Base-by-base conservation (phyloP, 345 rosid species). In the Raphanus raphanistrum region DNA sequence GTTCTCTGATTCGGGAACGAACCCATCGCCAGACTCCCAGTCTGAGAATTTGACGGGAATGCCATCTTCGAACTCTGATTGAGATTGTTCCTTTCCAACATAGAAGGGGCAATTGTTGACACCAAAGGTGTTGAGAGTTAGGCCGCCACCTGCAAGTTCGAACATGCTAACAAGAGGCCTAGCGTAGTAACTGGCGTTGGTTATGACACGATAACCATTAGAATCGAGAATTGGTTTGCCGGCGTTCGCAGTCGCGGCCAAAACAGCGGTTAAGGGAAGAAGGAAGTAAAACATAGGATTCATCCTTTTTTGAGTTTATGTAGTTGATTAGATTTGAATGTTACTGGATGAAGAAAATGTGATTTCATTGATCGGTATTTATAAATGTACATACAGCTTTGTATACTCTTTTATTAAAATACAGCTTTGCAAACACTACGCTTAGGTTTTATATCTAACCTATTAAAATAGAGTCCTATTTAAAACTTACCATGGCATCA, bases 41-140 rank as follows among this genome's bases (percentile, higher is more conserved):
- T 59, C 48, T 50, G 76, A 75, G 52, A 80, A 80, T 80, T 36
- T 76, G 17, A 76, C 63, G 2, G 83, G 83, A 33, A 68, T 63
- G 2, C 84, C 84, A 36, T 55, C 26, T 0, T 73, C 61, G 11
- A 73, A 2, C 38, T 77, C 81, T 5, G 62, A 69, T 9, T 50
- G 29, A 3, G 62, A 69, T 9, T 50, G 29, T 69, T 63, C 72
- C 28, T 77, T 78, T 52, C 73, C 81, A 21, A 81, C 69, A 12
- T 61, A 74, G 25, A 1, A 0, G 1, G 74, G 80, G 66, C 77
- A 72, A 21, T 0, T 52, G 74, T 66, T 1, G 0, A 27, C 70
- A 17, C 81, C 68, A 29, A 71, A 61, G 57, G 75, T 70, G 2
- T 28, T 28, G 29, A 28, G 29, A 28, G 29, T 28, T 28, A 28